These are phyloP conservation scores for Sporothrix euskadiensis DNA, from an alignment of 2,329 filamentous ascomycete species.

Conservation along the genomic window DNA sequence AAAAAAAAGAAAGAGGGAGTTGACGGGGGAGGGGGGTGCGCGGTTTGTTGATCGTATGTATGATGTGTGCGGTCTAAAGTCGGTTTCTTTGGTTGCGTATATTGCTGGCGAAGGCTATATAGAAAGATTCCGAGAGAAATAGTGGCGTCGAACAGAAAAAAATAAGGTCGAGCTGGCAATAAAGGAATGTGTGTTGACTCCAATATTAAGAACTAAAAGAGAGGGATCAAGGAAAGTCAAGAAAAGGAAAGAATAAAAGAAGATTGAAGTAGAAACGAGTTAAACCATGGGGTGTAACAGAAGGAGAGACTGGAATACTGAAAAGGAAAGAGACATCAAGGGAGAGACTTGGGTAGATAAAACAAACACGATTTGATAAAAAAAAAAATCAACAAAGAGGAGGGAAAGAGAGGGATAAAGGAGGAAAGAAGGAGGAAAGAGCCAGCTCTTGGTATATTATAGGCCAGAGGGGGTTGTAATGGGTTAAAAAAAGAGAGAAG, in stretches of 20 bases:
- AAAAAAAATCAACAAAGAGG: constrained; percentile 9
- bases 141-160: background rate
- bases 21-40: constrained; percentile 8
- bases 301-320: constrained; percentile 9
- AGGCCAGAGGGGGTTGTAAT: constrained; percentile 46
- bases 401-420: constrained; percentile 39
- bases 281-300: constrained; percentile 41
- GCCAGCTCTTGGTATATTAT: constrained; percentile 58
- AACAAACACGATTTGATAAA: constrained; percentile 17
- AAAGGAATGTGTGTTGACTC: constrained; percentile 50
- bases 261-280: constrained; percentile 41
- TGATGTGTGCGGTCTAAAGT: constrained; percentile 12
- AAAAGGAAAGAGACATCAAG: background rate
- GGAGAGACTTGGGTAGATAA: constrained; percentile 24
- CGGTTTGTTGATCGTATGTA: constrained; percentile 23
- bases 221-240: constrained; percentile 8
- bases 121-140: background rate
- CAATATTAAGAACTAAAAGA: constrained; percentile 41
- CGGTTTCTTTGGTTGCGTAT: background rate
- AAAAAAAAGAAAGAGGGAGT: background rate
- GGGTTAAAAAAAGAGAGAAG: constrained; percentile 31
- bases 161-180: constrained; percentile 27
- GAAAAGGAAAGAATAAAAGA: constrained; percentile 48
- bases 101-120: background rate
- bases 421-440: constrained; percentile 41